Evolutionary conservation across 2,329 filamentous ascomycete genomes (phyloP).

Genomic region (Botrytis pseudocinerea): DNA sequence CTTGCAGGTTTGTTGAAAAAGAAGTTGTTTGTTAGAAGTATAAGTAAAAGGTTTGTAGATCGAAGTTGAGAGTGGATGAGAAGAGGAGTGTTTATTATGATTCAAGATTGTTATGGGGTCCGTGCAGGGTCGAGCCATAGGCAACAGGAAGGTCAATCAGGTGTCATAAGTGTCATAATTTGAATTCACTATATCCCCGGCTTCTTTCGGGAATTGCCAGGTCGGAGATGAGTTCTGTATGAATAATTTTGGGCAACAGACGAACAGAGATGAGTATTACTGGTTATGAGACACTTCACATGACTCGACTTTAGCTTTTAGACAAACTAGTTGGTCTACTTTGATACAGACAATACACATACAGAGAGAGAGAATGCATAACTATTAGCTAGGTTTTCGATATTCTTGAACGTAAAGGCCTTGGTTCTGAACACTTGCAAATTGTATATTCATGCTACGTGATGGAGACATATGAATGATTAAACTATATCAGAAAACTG

Average conservation of each 20-base stretch:
- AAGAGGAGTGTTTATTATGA: neutral
- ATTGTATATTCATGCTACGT: neutral
- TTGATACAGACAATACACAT: neutral
- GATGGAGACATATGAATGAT: neutral
- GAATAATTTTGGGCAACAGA: neutral
- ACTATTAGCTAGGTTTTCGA: neutral
- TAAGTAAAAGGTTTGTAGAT: neutral
- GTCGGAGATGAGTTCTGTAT: neutral
- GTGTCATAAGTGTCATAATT: constrained; percentile 6
- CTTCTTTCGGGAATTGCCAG: neutral
- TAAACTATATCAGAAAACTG: neutral
- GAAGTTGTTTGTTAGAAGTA: neutral
- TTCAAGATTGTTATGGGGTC: neutral
- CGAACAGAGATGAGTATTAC: neutral
- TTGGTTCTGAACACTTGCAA: neutral
- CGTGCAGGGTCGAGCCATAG: constrained; percentile 4
- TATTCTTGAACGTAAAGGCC: neutral
- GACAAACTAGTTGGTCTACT: neutral
- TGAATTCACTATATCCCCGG: neutral
- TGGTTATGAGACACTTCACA: neutral
- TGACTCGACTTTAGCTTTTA: neutral
- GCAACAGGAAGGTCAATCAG: neutral
- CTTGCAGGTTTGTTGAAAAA: neutral
- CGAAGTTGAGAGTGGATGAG: neutral
- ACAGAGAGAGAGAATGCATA: too few species aligned